Conservation (phyloP, 305 asterid genomes). For the Fraxinus sp. region DNA sequence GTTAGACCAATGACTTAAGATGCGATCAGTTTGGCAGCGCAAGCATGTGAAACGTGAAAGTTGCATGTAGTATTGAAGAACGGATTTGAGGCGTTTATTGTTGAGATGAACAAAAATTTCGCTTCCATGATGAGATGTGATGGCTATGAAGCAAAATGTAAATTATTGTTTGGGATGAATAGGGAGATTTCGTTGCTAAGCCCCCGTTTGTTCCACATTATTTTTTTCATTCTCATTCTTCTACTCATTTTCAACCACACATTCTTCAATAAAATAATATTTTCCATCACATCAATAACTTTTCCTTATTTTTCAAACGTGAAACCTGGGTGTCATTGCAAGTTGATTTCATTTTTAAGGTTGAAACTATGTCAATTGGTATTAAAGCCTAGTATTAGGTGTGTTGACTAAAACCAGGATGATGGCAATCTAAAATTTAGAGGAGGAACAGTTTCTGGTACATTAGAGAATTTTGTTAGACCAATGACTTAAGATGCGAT, state of each 20-base stretch:
- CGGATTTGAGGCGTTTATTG: background rate
- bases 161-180: background rate
- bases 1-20: background rate
- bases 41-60: background rate
- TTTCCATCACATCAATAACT: no score
- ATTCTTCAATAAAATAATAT: no score
- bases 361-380: background rate
- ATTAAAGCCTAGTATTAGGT: background rate
- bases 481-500: background rate
- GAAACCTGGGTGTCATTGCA: background rate
- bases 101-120: background rate
- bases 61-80: background rate
- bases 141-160: background rate
- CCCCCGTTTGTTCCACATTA: no score
- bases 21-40: background rate
- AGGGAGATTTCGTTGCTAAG: background rate
- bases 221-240: no score
- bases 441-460: background rate
- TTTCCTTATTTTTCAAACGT: no score
- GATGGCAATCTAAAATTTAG: background rate
- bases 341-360: background rate
- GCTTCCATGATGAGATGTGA: background rate
- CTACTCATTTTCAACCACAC: no score
- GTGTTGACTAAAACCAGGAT: background rate
- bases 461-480: background rate